Evolutionary conservation across 192 early-diverging fungal species (phyloP).

Genomic region (Rhizoclosmatium globosum): DNA sequence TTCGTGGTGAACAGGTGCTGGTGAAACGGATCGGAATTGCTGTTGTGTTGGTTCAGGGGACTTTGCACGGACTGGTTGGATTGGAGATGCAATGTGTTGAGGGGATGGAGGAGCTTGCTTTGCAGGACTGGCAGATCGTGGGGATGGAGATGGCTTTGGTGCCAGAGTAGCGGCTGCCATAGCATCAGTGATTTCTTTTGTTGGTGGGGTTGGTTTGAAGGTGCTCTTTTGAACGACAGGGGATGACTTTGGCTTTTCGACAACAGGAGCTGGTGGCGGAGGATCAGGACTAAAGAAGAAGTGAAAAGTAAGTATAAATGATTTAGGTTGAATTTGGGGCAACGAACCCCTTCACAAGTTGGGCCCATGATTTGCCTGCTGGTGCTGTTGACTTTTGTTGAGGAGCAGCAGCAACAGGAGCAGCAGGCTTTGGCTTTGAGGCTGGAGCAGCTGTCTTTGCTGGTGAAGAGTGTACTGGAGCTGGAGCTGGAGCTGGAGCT

Average conservation of each 20-base stretch:
- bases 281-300: slow-evolving; percentile 56
- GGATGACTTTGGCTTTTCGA: slow-evolving; percentile 26
- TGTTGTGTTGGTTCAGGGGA: not conserved
- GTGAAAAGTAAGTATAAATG: not conserved
- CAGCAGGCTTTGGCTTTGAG: slow-evolving; percentile 33
- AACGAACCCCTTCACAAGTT: slow-evolving; percentile 68
- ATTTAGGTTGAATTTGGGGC: not conserved
- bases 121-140: slow-evolving; percentile 25
- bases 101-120: slow-evolving; percentile 26
- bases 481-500: no score
- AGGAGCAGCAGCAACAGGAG: slow-evolving; percentile 28
- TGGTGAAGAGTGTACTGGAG: slow-evolving; percentile 1
- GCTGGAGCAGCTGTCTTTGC: slow-evolving; percentile 39
- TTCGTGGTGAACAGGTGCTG: slow-evolving; percentile 13
- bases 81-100: not conserved
- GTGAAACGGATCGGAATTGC: not conserved
- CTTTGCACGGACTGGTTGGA: slow-evolving; percentile 4
- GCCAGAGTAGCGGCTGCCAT: slow-evolving; percentile 16
- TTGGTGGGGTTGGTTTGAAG: slow-evolving; percentile 35
- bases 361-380: slow-evolving; percentile 66
- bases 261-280: slow-evolving; percentile 43
- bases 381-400: slow-evolving; percentile 16
- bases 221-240: not conserved
- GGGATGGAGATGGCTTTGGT: slow-evolving; percentile 3
- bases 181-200: slow-evolving; percentile 39